A percentile compares a stretch with the other conserved stretches of the same genome.
Evolutionary conservation across 352 stramenopile genomes (phyloP).

Genomic region (Thraustochytrium striatum): DNA sequence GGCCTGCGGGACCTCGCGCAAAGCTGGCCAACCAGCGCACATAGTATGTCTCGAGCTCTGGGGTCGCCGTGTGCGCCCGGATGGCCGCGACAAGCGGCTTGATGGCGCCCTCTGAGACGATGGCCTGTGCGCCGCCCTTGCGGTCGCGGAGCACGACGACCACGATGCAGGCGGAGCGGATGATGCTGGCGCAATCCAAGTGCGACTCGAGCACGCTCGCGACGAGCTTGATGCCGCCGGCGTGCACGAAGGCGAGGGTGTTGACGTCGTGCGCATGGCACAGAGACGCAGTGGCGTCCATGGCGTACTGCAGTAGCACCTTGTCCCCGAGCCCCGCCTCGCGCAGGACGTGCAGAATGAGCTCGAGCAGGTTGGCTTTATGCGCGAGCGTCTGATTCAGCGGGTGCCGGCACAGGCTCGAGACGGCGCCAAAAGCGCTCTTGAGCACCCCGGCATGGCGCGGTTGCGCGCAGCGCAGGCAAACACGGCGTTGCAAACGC

Average conservation of each 20-base stretch:
- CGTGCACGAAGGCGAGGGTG: too few relatives aligned
- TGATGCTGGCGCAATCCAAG: background rate
- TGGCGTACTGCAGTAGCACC: constrained; percentile 22
- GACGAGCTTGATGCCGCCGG: background rate
- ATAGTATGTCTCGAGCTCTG: constrained; percentile 43
- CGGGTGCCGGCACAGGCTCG: constrained; percentile 2
- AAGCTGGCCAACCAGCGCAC: constrained; percentile 23
- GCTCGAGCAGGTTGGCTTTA: constrained; percentile 2
- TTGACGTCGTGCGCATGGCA: constrained; percentile 40
- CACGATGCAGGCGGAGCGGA: background rate
- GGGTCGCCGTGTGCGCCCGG: background rate
- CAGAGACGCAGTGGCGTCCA: constrained; percentile 16
- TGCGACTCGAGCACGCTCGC: background rate
- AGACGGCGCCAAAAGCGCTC: background rate
- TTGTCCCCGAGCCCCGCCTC: background rate
- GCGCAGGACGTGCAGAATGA: background rate
- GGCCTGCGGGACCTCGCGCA: constrained; percentile 9
- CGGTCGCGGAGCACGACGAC: constrained; percentile 15
- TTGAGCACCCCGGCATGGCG: background rate
- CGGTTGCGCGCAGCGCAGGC: background rate
- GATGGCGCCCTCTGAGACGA: background rate
- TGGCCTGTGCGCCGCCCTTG: background rate
- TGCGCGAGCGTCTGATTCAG: background rate
- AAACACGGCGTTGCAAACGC: background rate
- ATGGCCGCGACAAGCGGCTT: background rate